A percentile compares a stretch with the other conserved stretches of the same genome.
phyloP scores from a whole-genome alignment of 306 rosid species.

The Cajanus cajan region DNA sequence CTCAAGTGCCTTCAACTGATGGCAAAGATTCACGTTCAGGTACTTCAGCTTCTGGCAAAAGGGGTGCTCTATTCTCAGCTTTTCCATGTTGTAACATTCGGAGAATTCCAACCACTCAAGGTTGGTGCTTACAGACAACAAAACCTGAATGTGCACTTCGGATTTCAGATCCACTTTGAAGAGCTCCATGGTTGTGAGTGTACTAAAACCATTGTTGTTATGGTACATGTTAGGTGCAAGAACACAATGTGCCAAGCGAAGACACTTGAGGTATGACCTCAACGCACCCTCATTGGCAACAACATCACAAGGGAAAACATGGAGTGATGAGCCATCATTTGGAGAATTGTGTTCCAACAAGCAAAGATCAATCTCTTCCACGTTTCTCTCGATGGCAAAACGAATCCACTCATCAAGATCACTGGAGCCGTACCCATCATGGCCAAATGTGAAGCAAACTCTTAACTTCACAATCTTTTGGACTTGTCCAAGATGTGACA shows the following conservation, averaged over 20 bases:
- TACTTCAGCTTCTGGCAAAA: constrained; percentile 26
- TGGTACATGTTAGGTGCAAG: constrained; percentile 16
- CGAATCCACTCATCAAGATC: constrained; percentile 34
- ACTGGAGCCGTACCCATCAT: neutral
- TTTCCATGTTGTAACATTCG: constrained; percentile 16
- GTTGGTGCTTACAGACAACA: constrained; percentile 23
- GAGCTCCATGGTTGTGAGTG: constrained; percentile 26
- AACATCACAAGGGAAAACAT: constrained; percentile 36
- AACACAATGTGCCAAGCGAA: constrained; percentile 33
- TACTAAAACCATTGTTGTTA: neutral
- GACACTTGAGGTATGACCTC: constrained; percentile 4
- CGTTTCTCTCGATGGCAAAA: constrained; percentile 19
- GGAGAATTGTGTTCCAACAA: constrained; percentile 29
- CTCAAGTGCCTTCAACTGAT: constrained; percentile 11
- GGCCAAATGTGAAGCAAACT: constrained; percentile 31
- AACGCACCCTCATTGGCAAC: neutral
- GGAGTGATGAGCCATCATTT: neutral
- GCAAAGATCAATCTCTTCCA: constrained; percentile 39
- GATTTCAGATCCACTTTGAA: constrained; percentile 31
- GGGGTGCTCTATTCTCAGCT: constrained; percentile 10
- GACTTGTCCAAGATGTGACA: neutral
- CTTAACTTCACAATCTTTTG: constrained; percentile 20
- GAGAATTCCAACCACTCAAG: constrained; percentile 29
- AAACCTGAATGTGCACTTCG: neutral
- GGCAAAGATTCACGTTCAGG: constrained; percentile 36